These are phyloP conservation scores for Glycyrrhiza uralensis DNA, from an alignment of 306 rosid species.

Conservation along the genomic window DNA sequence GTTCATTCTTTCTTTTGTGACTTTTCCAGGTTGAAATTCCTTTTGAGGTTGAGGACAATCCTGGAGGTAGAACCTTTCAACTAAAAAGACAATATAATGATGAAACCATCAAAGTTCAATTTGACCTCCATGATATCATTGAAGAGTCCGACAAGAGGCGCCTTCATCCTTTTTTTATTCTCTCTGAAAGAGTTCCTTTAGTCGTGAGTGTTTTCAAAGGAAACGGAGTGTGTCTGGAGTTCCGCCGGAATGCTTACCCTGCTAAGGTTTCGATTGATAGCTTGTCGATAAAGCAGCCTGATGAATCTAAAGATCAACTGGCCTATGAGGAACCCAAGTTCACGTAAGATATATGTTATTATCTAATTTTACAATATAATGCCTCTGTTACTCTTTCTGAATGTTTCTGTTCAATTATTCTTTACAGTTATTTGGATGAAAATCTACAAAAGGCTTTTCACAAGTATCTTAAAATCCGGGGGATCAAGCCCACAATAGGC, in stretches of 20 bases:
- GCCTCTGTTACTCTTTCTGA: neutral
- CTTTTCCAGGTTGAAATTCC: slow-evolving; percentile 51
- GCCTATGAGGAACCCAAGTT: slow-evolving; percentile 82
- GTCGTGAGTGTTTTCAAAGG: slow-evolving; percentile 60
- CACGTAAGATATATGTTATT: slow-evolving; percentile 36
- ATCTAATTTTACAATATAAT: neutral
- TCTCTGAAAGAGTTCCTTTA: slow-evolving; percentile 72
- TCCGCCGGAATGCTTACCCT: slow-evolving; percentile 61
- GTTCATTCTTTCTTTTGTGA: neutral
- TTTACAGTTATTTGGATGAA: slow-evolving; percentile 74
- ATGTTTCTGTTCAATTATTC: neutral
- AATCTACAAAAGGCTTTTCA: slow-evolving; percentile 68
- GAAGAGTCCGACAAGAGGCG: too few species aligned
- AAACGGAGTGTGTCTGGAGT: slow-evolving; percentile 51
- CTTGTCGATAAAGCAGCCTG: slow-evolving; percentile 54
- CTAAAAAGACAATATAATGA: slow-evolving; percentile 58
- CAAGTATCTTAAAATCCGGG: slow-evolving; percentile 67
- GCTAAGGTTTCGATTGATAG: slow-evolving; percentile 64
- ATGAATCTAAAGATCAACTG: slow-evolving; percentile 43
- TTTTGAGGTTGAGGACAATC: slow-evolving; percentile 63
- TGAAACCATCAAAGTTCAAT: slow-evolving; percentile 62
- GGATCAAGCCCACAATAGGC: slow-evolving; percentile 54
- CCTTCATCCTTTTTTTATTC: too few species aligned
- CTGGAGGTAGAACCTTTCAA: slow-evolving; percentile 67
- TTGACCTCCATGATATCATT: slow-evolving; percentile 44